Percentiles rank a stretch among this genome's conserved stretches.
phyloP scores from a whole-genome alignment of 345 rosid genomes.

The Rhizophora mangle region DNA sequence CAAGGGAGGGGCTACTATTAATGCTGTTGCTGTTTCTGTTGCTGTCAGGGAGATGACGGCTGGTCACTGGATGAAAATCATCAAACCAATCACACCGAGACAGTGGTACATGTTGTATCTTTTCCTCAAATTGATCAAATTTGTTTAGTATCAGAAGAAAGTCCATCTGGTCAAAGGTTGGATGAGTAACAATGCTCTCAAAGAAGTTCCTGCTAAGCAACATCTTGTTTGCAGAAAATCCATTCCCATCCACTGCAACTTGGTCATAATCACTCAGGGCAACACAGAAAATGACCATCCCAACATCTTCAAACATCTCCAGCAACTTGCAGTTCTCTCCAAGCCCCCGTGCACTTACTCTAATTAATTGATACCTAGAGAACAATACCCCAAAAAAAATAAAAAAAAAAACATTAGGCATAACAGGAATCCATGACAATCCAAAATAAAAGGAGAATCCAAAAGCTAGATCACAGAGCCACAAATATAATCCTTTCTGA shows the following conservation, averaged over 20 bases:
- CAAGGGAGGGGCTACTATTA: constrained; percentile 39
- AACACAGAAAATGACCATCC: constrained; percentile 54
- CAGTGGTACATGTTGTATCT: constrained; percentile 39
- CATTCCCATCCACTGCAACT: constrained; percentile 25
- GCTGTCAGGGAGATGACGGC: constrained; percentile 14
- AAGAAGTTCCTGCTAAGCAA: constrained; percentile 47
- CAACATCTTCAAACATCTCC: constrained; percentile 63
- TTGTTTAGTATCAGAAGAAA: constrained; percentile 57
- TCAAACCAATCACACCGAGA: constrained; percentile 54
- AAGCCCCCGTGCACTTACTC: constrained; percentile 52
- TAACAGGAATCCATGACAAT: background rate
- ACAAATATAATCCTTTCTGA: too few species aligned
- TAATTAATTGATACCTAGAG: constrained; percentile 52
- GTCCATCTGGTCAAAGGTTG: constrained; percentile 45
- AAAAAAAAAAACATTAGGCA: background rate
- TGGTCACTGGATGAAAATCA: constrained; percentile 47
- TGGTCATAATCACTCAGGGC: constrained; percentile 63
- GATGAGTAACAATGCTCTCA: constrained; percentile 46
- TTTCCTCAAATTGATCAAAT: constrained; percentile 50
- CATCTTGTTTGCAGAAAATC: constrained; percentile 45
- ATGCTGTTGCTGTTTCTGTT: too few species aligned
- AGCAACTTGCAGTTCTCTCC: constrained; percentile 59
- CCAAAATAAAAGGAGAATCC: too few species aligned
- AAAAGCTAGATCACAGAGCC: too few species aligned
- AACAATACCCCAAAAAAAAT: background rate